These are phyloP conservation scores for Hypoxylon lenormandii DNA, from an alignment of 495 filamentous ascomycete species.

Conservation along the genomic window DNA sequence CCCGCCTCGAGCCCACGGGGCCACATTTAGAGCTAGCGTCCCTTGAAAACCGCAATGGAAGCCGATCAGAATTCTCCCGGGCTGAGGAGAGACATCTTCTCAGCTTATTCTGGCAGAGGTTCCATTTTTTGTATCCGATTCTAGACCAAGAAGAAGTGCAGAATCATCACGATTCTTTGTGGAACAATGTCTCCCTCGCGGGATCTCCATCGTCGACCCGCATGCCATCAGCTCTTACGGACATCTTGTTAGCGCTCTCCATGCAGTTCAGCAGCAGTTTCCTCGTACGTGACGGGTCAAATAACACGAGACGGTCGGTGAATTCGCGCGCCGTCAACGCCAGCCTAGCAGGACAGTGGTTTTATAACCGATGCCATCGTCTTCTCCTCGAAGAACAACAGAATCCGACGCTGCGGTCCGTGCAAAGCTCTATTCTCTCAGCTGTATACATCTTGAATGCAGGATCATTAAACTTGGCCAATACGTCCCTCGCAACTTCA, in stretches of 20 bases:
- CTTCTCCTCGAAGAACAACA: too few relatives aligned
- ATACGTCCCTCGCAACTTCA: too few relatives aligned
- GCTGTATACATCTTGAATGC: too few relatives aligned
- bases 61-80: neutral
- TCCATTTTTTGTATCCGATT: conserved; percentile 3
- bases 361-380: conserved; percentile 1
- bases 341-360: conserved; percentile 7
- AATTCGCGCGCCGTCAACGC: neutral
- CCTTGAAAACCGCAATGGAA: neutral
- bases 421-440: too few relatives aligned
- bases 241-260: conserved; percentile 16
- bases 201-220: conserved; percentile 2
- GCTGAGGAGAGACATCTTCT: conserved; percentile 8
- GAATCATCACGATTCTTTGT: conserved; percentile 14
- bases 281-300: conserved; percentile 7
- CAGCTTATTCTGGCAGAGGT: conserved; percentile 16
- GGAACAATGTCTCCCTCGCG: conserved; percentile 9
- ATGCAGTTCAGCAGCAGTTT: conserved; percentile 18
- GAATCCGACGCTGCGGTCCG: too few relatives aligned
- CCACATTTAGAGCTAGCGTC: neutral
- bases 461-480: too few relatives aligned
- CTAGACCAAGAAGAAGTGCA: conserved; percentile 5
- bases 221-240: neutral
- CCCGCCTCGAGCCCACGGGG: neutral
- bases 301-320: neutral